phyloP scores from a whole-genome alignment of 768 basidiomycete genomes.

The Lactifluus pinguis region DNA sequence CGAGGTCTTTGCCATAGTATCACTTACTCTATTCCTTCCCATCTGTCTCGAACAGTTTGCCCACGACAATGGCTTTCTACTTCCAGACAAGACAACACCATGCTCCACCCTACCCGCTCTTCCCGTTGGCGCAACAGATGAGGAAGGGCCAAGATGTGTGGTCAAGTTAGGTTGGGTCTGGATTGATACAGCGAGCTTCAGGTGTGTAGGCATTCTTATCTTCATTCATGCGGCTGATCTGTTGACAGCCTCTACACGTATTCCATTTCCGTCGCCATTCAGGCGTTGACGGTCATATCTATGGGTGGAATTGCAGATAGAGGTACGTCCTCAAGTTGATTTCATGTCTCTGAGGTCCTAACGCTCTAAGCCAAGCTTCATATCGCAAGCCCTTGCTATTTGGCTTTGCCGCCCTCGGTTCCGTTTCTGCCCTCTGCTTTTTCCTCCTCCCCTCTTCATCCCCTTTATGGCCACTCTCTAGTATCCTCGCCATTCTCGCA shows the following conservation, averaged over 20 bases:
- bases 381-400: constrained; percentile 75
- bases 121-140: constrained; percentile 18
- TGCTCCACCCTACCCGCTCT: constrained; percentile 31
- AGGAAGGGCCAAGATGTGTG: constrained; percentile 52
- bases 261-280: constrained; percentile 79
- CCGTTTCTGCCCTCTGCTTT: constrained; percentile 59
- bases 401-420: constrained; percentile 63
- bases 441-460: constrained; percentile 66
- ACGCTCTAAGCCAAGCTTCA: constrained; percentile 33
- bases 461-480: constrained; percentile 56
- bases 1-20: constrained; percentile 76
- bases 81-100: constrained; percentile 55
- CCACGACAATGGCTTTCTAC: constrained; percentile 72
- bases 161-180: constrained; percentile 76
- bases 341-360: background rate
- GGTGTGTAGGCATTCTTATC: constrained; percentile 36
- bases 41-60: constrained; percentile 86
- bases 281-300: constrained; percentile 91
- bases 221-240: background rate
- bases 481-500: constrained; percentile 62
- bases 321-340: constrained; percentile 39
- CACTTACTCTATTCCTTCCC: constrained; percentile 72
- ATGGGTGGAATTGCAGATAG: constrained; percentile 89
- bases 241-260: constrained; percentile 69
- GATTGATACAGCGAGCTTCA: constrained; percentile 90